Evolutionary conservation across 2,329 filamentous ascomycete genomes (phyloP).

Genomic region (Aspergillus unguis): DNA sequence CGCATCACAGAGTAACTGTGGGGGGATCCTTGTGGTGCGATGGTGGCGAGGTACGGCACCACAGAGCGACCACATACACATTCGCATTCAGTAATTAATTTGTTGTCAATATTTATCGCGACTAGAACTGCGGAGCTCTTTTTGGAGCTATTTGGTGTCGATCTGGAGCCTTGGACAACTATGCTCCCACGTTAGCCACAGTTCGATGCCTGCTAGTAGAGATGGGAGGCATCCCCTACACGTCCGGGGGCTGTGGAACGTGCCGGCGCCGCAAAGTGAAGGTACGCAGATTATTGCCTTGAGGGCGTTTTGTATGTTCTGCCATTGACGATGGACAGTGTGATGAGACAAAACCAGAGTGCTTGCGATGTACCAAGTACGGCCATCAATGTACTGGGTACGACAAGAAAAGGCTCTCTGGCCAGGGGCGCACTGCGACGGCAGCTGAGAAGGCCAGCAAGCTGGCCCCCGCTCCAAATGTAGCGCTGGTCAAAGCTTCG

Average conservation of each 20-base stretch:
- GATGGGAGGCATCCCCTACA: conserved; percentile 20
- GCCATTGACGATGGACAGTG: conserved; percentile 16
- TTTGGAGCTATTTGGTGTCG: not conserved
- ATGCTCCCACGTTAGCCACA: not conserved
- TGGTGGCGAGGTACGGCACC: not conserved
- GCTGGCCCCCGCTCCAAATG: not conserved
- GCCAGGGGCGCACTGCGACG: conserved; percentile 12
- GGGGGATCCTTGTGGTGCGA: not conserved
- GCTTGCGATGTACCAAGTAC: conserved; percentile 22
- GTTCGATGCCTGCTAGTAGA: not conserved
- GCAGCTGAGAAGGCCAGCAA: conserved; percentile 1
- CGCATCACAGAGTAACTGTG: too few relatives aligned
- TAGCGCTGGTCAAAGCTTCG: not conserved
- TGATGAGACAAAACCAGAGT: conserved; percentile 23
- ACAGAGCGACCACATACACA: conserved; percentile 1
- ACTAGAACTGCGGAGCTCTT: not conserved
- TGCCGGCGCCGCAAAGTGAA: conserved; percentile 20
- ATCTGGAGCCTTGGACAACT: not conserved
- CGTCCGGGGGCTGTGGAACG: conserved; percentile 22
- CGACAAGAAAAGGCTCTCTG: conserved; percentile 15
- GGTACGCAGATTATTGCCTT: conserved; percentile 9
- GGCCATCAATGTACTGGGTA: conserved; percentile 23
- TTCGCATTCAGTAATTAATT: not conserved
- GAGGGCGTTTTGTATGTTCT: not conserved
- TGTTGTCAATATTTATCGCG: not conserved